Base-by-base conservation (phyloP, 1,284 basidiomycete genomes). In the Gomphus sp. region DNA sequence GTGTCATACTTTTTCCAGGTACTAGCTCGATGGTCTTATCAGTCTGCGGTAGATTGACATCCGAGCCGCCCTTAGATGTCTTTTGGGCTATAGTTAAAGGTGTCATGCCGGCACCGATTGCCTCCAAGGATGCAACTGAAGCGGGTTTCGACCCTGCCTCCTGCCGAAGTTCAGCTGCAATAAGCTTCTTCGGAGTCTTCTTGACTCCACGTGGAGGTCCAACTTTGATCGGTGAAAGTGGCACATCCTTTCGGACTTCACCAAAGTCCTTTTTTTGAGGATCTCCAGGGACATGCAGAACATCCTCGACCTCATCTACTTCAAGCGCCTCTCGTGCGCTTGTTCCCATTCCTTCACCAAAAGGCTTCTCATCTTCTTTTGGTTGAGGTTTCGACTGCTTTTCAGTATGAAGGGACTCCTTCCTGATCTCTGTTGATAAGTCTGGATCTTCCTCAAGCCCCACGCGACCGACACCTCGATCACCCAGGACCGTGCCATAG, bases 401-500 rank as follows among this genome's bases (percentile, higher is more conserved):
- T 58, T 22, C 10, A 22, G 33, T 43, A 25, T 1, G 22, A 5
- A 25, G 16, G 28, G 34, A 37, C 37, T 37, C 49, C 37, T 44
- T 33, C 43, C 4, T 37, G n/a, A 31, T 28, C 36, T 57, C 31
- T 34, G 48, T 18, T 11, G 31, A 39, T 10, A 49, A 18, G 14
- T 58, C 67, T n/a, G 63, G 55, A 8, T 65, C 63, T 34, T 74
- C 71, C 44, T 70, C 69, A 18, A 70, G 63, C 12, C 70, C 66
- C 31, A 63, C 63, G 52, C 66, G 65, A 63, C 69, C 74, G 60
- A 84, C 65, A 0, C 79, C 79, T 3, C 81, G 73, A 52, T 79
- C 76, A 4, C 80, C 84, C 0, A 92, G 69, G 31, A 84, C 65
- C 44, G 71, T 70, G 52, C 82, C 78, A 67, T 86, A 89, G 68